These are phyloP conservation scores for Aspergillus sp. DNA, from an alignment of 2,329 filamentous ascomycete species.

Conservation along the genomic window DNA sequence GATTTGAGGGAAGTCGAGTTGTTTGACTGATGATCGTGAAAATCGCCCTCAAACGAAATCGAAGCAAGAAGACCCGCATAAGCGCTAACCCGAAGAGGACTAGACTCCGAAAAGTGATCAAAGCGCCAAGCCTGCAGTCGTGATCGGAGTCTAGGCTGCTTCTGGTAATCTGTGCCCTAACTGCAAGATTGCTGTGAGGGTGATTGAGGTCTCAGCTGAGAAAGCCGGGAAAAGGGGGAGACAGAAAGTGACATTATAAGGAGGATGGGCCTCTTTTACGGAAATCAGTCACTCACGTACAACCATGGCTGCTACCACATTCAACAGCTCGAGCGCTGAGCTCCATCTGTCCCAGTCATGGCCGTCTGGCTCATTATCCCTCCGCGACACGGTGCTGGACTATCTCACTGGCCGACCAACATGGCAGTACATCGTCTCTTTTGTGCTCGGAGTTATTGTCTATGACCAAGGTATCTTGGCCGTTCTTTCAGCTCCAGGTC, in stretches of 20 bases:
- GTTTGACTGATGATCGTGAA: not conserved
- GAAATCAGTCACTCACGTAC: not conserved
- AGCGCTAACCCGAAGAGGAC: slow-evolving; percentile 24
- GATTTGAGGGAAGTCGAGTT: too few species aligned
- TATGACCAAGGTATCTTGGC: slow-evolving; percentile 77
- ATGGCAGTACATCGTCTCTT: slow-evolving; percentile 48
- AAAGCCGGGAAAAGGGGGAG: not conserved
- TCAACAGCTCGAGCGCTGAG: not conserved
- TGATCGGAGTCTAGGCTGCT: slow-evolving; percentile 30
- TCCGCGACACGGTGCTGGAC: not conserved
- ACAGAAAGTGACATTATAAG: not conserved
- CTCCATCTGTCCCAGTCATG: not conserved
- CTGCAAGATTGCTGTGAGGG: not conserved
- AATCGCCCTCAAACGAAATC: not conserved
- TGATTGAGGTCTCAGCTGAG: not conserved
- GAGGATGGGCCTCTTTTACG: too few species aligned
- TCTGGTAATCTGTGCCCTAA: slow-evolving; percentile 20
- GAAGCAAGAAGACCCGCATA: not conserved
- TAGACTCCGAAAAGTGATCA: slow-evolving; percentile 28
- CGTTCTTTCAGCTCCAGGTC: too few species aligned
- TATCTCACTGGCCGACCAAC: slow-evolving; percentile 45
- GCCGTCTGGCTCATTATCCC: not conserved
- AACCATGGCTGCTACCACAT: not conserved
- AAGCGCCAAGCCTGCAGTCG: not conserved
- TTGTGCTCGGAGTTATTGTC: slow-evolving; percentile 68